A percentile compares a stretch with the other conserved stretches of the same genome.
Evolutionary conservation across 2,329 filamentous ascomycete genomes (phyloP).

Genomic region (Paracoccidioides lutzii): DNA sequence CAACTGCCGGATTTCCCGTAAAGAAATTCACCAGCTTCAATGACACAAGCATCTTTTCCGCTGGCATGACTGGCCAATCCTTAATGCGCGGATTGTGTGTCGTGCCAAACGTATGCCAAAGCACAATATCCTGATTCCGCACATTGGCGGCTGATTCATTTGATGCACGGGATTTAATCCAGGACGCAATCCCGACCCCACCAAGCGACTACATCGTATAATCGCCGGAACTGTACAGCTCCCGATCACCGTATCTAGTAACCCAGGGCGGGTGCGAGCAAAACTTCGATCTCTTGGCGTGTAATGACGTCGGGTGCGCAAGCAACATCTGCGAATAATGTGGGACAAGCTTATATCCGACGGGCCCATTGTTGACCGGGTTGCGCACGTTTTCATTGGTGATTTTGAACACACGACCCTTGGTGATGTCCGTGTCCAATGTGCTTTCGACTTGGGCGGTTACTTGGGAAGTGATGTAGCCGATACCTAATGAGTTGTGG

Average conservation of each 20-base stretch:
- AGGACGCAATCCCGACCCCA: slow-evolving; percentile 35
- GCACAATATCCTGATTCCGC: slow-evolving; percentile 29
- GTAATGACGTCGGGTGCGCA: slow-evolving; percentile 40
- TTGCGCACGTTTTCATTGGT: slow-evolving; percentile 42
- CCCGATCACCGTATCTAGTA: slow-evolving; percentile 39
- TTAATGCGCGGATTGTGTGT: slow-evolving; percentile 34
- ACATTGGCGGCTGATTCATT: slow-evolving; percentile 21
- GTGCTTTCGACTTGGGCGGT: slow-evolving; percentile 36
- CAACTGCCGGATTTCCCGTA: slow-evolving; percentile 14
- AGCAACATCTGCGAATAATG: slow-evolving; percentile 46
- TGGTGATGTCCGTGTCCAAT: slow-evolving; percentile 31
- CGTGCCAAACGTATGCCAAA: slow-evolving; percentile 34
- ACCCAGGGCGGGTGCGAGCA: slow-evolving; percentile 45
- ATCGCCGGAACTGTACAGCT: slow-evolving; percentile 39
- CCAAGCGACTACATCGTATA: slow-evolving; percentile 43
- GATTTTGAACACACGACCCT: slow-evolving; percentile 45
- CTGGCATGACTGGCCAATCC: slow-evolving; percentile 38
- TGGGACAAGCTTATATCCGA: slow-evolving; percentile 45
- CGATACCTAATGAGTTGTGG: slow-evolving; percentile 41
- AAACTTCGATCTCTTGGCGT: slow-evolving; percentile 41
- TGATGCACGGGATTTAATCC: slow-evolving; percentile 22
- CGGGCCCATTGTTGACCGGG: slow-evolving; percentile 39
- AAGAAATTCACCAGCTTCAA: slow-evolving; percentile 22
- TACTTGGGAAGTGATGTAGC: slow-evolving; percentile 35
- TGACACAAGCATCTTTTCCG: slow-evolving; percentile 19